Conservation (phyloP, 495 filamentous ascomycete genomes). For the Hypoxylon cercidicola region DNA sequence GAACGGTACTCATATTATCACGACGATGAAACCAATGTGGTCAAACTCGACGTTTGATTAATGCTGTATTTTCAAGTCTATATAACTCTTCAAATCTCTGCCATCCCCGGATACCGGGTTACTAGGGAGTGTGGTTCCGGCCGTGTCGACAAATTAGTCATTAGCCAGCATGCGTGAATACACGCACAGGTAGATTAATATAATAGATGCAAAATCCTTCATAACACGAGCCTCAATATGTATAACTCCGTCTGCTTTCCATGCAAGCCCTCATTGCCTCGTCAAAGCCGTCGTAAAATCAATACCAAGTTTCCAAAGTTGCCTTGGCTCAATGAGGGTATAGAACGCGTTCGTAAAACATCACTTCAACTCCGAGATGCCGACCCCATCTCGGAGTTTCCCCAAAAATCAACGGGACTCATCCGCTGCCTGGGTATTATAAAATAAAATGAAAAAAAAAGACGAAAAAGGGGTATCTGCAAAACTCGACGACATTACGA, state of each 20-base stretch:
- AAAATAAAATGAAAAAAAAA: no score
- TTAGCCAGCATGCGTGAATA: constrained; percentile 34
- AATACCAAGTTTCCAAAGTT: constrained; percentile 20
- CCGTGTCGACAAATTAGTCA: constrained; percentile 34
- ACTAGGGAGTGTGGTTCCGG: constrained; percentile 35
- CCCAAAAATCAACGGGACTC: constrained; percentile 23
- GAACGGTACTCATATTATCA: neutral
- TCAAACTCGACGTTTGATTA: constrained; percentile 11
- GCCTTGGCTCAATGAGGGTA: constrained; percentile 41
- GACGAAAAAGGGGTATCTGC: constrained; percentile 35
- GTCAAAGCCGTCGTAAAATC: constrained; percentile 34
- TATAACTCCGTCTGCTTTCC: constrained; percentile 22
- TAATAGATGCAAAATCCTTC: constrained; percentile 21
- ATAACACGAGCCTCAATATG: constrained; percentile 33
- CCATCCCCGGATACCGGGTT: constrained; percentile 26
- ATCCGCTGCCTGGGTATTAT: constrained; percentile 19
- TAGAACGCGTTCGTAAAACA: constrained; percentile 33
- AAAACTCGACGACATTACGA: constrained; percentile 31
- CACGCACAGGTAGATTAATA: constrained; percentile 23
- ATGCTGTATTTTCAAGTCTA: constrained; percentile 25
- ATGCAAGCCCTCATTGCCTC: constrained; percentile 33
- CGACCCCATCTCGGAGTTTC: constrained; percentile 21
- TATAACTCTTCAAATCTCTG: constrained; percentile 20
- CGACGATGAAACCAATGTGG: neutral
- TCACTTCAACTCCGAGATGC: constrained; percentile 23